phyloP scores from a whole-genome alignment of 163 green algal genomes.

The Scenedesmus sp. region DNA sequence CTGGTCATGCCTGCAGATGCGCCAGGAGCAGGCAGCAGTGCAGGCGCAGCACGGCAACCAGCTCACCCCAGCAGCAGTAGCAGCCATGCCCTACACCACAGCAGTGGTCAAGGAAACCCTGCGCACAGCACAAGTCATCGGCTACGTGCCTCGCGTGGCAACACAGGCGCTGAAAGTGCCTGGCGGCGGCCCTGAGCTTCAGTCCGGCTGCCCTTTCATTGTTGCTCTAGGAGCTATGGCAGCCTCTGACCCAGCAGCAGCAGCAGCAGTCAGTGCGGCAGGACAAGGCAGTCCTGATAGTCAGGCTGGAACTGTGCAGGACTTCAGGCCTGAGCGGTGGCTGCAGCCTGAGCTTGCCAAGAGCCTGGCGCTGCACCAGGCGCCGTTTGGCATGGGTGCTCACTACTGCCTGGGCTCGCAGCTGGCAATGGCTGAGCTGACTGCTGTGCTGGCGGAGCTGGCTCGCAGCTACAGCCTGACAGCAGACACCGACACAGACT shows the following conservation, averaged over 20 bases:
- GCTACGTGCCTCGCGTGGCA: constrained; percentile 13
- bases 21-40: constrained; percentile 31
- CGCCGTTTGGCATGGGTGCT: constrained; percentile 40
- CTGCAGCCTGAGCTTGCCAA: constrained; percentile 13
- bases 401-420: constrained; percentile 43
- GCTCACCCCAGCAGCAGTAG: constrained; percentile 21
- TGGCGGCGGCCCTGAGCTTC: not conserved
- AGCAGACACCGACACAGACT: not conserved
- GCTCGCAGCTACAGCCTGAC: constrained; percentile 2
- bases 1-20: not conserved
- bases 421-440: constrained; percentile 25
- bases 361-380: not conserved
- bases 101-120: constrained; percentile 32
- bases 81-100: constrained; percentile 45
- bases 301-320: not conserved
- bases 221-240: constrained; percentile 12
- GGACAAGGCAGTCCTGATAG: not conserved
- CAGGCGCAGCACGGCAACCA: not conserved
- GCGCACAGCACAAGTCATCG: constrained; percentile 22
- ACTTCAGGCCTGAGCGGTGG: constrained; percentile 37
- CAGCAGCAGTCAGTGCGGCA: not conserved
- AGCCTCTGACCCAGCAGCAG: constrained; percentile 12
- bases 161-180: not conserved
- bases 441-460: constrained; percentile 16
- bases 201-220: constrained; percentile 31